These are phyloP conservation scores for Gamsiella multidivaricata DNA, from an alignment of 192 early-diverging fungal genomes.

Conservation along the genomic window DNA sequence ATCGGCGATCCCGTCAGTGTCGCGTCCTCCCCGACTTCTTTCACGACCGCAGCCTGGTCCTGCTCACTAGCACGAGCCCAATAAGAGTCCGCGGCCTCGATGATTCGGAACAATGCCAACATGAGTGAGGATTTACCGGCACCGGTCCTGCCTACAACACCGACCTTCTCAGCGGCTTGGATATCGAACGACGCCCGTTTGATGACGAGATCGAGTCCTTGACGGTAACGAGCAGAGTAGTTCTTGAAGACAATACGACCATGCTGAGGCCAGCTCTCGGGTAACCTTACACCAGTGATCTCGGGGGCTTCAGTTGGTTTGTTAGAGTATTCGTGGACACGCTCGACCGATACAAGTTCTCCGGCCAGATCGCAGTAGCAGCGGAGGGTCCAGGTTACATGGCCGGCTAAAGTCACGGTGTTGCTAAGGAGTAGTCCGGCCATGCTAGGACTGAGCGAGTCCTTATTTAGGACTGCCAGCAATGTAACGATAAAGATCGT, in stretches of 20 bases:
- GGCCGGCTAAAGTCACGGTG: slow-evolving; percentile 76
- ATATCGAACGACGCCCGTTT: slow-evolving; percentile 65
- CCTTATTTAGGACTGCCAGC: slow-evolving; percentile 60
- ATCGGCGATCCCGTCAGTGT: not conserved
- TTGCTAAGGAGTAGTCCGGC: slow-evolving; percentile 86
- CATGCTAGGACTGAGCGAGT: slow-evolving; percentile 76
- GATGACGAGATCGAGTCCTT: slow-evolving; percentile 60
- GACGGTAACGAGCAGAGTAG: slow-evolving; percentile 38
- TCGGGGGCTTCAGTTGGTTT: slow-evolving; percentile 44
- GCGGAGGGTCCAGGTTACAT: slow-evolving; percentile 78
- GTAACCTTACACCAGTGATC: slow-evolving; percentile 1
- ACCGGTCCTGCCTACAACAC: slow-evolving; percentile 56
- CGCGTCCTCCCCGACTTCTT: not conserved
- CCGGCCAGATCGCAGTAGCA: slow-evolving; percentile 79
- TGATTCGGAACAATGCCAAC: slow-evolving; percentile 57
- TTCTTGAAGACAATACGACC: slow-evolving; percentile 49
- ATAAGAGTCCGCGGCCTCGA: slow-evolving; percentile 49
- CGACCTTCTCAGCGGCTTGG: slow-evolving; percentile 37
- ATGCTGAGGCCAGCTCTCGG: slow-evolving; percentile 37
- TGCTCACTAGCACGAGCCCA: slow-evolving; percentile 30
- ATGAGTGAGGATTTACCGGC: slow-evolving; percentile 62
- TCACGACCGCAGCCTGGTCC: not conserved
- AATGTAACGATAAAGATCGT: slow-evolving; percentile 70
- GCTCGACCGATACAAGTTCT: slow-evolving; percentile 83
- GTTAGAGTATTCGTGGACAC: slow-evolving; percentile 46